A percentile compares a stretch with the other conserved stretches of the same genome.
phyloP scores from a whole-genome alignment of 768 basidiomycete genomes.

The Kwoniella botswanensis region DNA sequence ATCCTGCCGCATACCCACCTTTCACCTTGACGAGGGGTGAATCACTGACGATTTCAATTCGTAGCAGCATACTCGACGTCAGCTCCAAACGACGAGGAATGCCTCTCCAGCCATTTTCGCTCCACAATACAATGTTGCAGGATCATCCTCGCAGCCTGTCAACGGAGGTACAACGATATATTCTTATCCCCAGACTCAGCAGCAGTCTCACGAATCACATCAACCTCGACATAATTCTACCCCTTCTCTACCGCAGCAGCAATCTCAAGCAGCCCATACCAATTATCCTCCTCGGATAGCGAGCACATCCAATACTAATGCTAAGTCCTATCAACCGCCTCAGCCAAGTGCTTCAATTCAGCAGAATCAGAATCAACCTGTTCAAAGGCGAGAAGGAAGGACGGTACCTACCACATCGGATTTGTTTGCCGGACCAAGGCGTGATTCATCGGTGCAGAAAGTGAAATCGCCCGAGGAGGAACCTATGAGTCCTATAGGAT shows the following conservation, averaged over 20 bases:
- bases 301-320: not conserved
- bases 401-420: conserved; percentile 49
- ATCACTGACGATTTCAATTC: not conserved
- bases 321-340: not conserved
- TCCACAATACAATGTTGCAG: conserved; percentile 14
- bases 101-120: conserved; percentile 36
- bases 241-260: not conserved
- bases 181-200: conserved; percentile 17
- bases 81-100: conserved; percentile 29
- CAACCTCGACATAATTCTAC: conserved; percentile 7
- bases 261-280: conserved; percentile 8
- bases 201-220: conserved; percentile 12
- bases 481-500: conserved; percentile 3
- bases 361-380: conserved; percentile 14
- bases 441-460: conserved; percentile 6
- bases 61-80: conserved; percentile 24
- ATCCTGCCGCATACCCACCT: not conserved
- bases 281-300: not conserved
- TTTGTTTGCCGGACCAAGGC: conserved; percentile 34
- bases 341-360: not conserved
- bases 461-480: conserved; percentile 12
- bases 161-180: conserved; percentile 22
- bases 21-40: too few relatives aligned
- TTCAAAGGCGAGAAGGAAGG: conserved; percentile 39
- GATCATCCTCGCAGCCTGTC: conserved; percentile 13